Evolutionary conservation across 192 early-diverging fungal genomes (phyloP).

Genomic region (Endogone sp.): DNA sequence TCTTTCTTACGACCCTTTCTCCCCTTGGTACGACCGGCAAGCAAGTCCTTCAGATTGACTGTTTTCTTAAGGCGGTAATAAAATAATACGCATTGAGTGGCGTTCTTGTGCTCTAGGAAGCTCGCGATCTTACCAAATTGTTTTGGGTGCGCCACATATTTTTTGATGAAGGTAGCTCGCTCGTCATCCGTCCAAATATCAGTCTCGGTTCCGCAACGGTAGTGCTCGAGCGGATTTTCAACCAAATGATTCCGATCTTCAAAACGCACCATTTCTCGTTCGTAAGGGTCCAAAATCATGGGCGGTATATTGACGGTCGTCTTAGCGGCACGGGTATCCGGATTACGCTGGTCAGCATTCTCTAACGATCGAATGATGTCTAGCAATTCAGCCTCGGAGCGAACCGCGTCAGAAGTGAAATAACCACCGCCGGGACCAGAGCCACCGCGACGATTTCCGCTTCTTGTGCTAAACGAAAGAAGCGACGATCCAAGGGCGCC

Average conservation of each 20-base stretch:
- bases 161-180: constrained; percentile 57
- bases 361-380: constrained; percentile 72
- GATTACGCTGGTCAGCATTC: constrained; percentile 67
- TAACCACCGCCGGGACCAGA: constrained; percentile 24
- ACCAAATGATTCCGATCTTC: constrained; percentile 58
- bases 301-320: constrained; percentile 70
- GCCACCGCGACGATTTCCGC: constrained; percentile 18
- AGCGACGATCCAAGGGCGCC: neutral
- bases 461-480: neutral
- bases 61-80: constrained; percentile 80
- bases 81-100: constrained; percentile 67
- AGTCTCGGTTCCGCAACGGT: constrained; percentile 52
- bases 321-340: constrained; percentile 63
- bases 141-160: constrained; percentile 66
- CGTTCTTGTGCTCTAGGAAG: constrained; percentile 57
- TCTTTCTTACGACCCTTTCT: constrained; percentile 43
- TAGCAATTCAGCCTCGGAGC: constrained; percentile 73
- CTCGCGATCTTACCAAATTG: constrained; percentile 72
- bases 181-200: constrained; percentile 65
- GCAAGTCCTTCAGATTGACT: constrained; percentile 64
- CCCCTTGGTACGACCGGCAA: constrained; percentile 34
- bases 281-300: constrained; percentile 61
- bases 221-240: constrained; percentile 54
- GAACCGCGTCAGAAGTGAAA: constrained; percentile 66
- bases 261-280: constrained; percentile 48